phyloP scores from a whole-genome alignment of 73 alveolate genomes.

The Loxodes magnus region DNA sequence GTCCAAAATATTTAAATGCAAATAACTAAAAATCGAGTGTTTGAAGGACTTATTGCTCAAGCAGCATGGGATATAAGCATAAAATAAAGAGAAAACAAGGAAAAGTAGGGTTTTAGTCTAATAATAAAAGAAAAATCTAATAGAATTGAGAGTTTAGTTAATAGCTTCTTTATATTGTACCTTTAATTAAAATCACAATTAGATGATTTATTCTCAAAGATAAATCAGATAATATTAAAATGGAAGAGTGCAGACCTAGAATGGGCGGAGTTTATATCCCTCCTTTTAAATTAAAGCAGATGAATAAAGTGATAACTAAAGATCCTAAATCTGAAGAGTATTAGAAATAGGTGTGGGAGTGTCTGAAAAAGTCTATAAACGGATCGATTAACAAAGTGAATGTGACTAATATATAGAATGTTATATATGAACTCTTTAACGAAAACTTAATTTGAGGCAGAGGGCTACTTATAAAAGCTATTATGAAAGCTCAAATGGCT shows the following conservation, averaged over 20 bases:
- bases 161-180: slow-evolving; percentile 1
- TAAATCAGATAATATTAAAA: too few relatives aligned
- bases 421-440: slow-evolving; percentile 91
- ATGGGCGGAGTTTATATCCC: slow-evolving; percentile 95
- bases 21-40: too few relatives aligned
- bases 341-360: slow-evolving; percentile 98
- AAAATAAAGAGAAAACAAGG: slow-evolving; percentile 8
- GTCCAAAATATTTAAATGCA: too few relatives aligned
- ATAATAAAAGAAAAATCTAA: not conserved
- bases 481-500: slow-evolving; percentile 85
- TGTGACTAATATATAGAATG: slow-evolving; percentile 71
- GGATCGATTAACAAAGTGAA: slow-evolving; percentile 93
- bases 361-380: slow-evolving; percentile 89
- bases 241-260: slow-evolving; percentile 22
- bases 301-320: slow-evolving; percentile 83
- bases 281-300: slow-evolving; percentile 75
- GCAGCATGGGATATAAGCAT: too few relatives aligned
- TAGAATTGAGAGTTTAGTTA: slow-evolving; percentile 19
- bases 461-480: slow-evolving; percentile 92
- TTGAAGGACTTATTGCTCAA: too few relatives aligned
- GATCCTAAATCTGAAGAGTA: slow-evolving; percentile 85
- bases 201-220: not conserved
- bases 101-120: not conserved
- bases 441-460: slow-evolving; percentile 98
- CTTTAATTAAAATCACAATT: slow-evolving; percentile 7